Evolutionary conservation across 1,284 basidiomycete species (phyloP), one percentile per base, ranked within the genome.

Genomic region (Wallemia ichthyophaga): DNA sequence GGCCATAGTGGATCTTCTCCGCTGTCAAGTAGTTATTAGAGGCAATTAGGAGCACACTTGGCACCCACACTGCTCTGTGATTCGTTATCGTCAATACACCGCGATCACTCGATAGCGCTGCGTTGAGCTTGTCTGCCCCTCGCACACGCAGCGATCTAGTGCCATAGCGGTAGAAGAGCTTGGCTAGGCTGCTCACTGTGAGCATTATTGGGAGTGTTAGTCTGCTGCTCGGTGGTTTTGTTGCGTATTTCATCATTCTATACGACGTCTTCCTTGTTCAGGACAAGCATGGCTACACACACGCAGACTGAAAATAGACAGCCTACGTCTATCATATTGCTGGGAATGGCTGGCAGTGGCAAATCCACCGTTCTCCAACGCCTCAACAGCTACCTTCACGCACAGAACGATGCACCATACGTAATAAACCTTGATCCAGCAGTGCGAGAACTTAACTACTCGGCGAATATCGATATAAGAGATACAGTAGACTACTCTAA

Each of bases 381-480:
- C 27, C 80, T 94, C 62, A 92, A 89, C 69, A 82, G 88, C 23
- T 78, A 92, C 70, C 72, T 92, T 58, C 84, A 89, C 66, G 64
- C 67, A 66, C 66, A 71, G 59, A 64, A 68, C 28, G 64, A 73
- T 70, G 83, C 85, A 1, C 91, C 92, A 0, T 99, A 98, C 72
- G 80, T 96, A 66, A 77, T 98, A 69, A 99, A 99, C 69, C 81
- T 98, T 61, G 94, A 99, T 70, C 94, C 94, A 1, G 94, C 94
- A 0, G 92, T 98, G 0, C 76, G 81, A 9, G 81, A 82, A 61
- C 76, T 91, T 53, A 86, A 87, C 1, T 99, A 91, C 68, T 83
- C 89, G 61, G 80, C 92, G 26, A 96, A 98, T 67, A 95, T 98
- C 62, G 94, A 99, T 69, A 96, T 99, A 60, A 74, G 94, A 60